These are phyloP conservation scores for Aspergillus ochraceus DNA, from an alignment of 2,329 filamentous ascomycete species.

Conservation along the genomic window DNA sequence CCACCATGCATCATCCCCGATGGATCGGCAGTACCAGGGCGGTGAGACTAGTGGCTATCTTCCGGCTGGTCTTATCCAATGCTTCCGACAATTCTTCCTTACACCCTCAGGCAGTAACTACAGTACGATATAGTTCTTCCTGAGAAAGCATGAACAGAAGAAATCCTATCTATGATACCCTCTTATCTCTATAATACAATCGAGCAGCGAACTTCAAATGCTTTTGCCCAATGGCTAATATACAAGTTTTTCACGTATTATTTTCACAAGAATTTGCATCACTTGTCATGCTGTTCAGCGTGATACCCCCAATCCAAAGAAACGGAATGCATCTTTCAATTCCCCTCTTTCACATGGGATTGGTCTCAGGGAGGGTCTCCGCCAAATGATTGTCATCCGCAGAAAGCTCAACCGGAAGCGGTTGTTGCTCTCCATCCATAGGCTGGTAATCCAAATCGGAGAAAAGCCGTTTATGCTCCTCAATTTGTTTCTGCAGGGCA, in stretches of 20 bases:
- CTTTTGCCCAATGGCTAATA: neutral
- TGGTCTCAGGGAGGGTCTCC: neutral
- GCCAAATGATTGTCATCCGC: constrained; percentile 15
- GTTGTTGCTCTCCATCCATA: constrained; percentile 9
- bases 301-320: too few species aligned
- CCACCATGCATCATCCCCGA: constrained; percentile 15
- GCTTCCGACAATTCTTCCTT: too few species aligned
- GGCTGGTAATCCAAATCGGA: constrained; percentile 20
- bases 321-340: neutral
- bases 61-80: too few species aligned
- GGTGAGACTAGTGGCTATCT: neutral
- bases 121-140: too few species aligned
- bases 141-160: too few species aligned
- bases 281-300: neutral
- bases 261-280: neutral
- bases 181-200: neutral
- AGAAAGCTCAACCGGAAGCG: constrained; percentile 15
- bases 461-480: constrained; percentile 28
- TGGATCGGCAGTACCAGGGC: constrained; percentile 1
- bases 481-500: constrained; percentile 36
- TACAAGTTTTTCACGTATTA: neutral
- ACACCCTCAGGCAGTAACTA: too few species aligned
- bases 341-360: neutral
- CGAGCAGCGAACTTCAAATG: neutral
- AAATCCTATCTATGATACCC: too few species aligned